These are phyloP conservation scores for Candida glucosophila DNA, from an alignment of 1,139 yeast genomes.

Conservation along the genomic window DNA sequence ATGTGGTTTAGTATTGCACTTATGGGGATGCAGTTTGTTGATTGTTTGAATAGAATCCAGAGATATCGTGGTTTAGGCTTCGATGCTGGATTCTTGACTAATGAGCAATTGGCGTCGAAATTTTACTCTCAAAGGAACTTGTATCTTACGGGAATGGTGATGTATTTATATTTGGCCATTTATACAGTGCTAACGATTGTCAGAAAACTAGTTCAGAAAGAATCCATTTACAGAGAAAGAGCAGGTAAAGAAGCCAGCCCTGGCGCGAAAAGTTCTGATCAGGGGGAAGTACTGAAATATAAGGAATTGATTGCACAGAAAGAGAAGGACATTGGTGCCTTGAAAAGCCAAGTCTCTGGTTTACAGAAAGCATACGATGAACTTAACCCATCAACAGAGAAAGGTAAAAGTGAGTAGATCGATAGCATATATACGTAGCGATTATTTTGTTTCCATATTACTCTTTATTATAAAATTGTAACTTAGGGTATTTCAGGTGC, in stretches of 20 bases:
- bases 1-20: slow-evolving; percentile 35
- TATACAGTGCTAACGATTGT: slow-evolving; percentile 49
- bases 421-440: slow-evolving; percentile 1
- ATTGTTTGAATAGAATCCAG: slow-evolving; percentile 33
- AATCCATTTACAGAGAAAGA: slow-evolving; percentile 30
- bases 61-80: slow-evolving; percentile 12
- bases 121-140: slow-evolving; percentile 67
- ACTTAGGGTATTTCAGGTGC: too few relatives aligned
- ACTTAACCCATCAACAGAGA: slow-evolving; percentile 15
- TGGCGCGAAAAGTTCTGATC: slow-evolving; percentile 1
- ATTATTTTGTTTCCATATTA: background rate
- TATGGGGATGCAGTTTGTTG: slow-evolving; percentile 48
- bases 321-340: slow-evolving; percentile 38
- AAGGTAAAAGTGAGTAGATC: slow-evolving; percentile 7
- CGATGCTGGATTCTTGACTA: slow-evolving; percentile 13
- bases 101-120: slow-evolving; percentile 40
- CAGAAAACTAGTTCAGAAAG: slow-evolving; percentile 50
- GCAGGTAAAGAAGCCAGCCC: slow-evolving; percentile 15
- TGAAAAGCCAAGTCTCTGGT: slow-evolving; percentile 47
- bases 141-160: slow-evolving; percentile 62
- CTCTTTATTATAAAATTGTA: background rate
- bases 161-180: slow-evolving; percentile 52
- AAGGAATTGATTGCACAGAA: slow-evolving; percentile 35
- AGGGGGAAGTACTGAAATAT: slow-evolving; percentile 16
- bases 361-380: slow-evolving; percentile 46